Base-by-base conservation (phyloP, 257 asterid species). In the Solanum bulbocastanum region DNA sequence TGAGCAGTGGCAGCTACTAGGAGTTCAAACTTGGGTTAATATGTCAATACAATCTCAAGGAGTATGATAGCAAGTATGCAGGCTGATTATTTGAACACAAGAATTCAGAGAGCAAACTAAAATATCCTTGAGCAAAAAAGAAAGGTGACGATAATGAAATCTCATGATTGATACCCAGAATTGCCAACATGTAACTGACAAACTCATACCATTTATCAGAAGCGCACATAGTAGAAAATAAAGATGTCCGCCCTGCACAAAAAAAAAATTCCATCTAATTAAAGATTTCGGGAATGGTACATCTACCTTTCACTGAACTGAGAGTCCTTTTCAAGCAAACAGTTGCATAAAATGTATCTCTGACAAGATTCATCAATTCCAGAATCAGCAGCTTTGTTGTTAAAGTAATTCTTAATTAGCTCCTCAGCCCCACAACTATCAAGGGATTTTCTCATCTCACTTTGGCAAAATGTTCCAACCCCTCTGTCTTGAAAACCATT, bases 221-320 rank as follows among this genome's bases (percentile, higher is more conserved):
- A 78, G 62, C 2, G 15, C 37, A 78, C 84, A 40, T 78, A 42
- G 36, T 42, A 42, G 62, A 78, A 27, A 78, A 78, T 78, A n/a
- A 40, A 76, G 25, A 25, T 40, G 62, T 42, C 37, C 23, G 13
- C 36, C 56, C 13, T 25, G 14, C n/a, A 42, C 84, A 42, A 78
- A 78, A 44, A 37, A 37, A 37, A 37, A 37, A 33, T 16, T 78
- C 84, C 62, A 42, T 22, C 32, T 78, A 12, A 40, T 14, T 78
- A 42, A 42, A 40, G 37, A 42, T 78, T n/a, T 40, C 7, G 8
- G 60, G 60, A 78, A 78, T 40, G 84, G 58, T 40, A 82, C 68
- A 90, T 65, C 90, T 89, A 94, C 97, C 93, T 94, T 90, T 91
- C 96, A 72, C 83, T 87, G 88, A 88, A 83, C 88, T 86, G 87